phyloP scores from a whole-genome alignment of 2,329 filamentous ascomycete species.

The Penicillium fuscoglaucum region DNA sequence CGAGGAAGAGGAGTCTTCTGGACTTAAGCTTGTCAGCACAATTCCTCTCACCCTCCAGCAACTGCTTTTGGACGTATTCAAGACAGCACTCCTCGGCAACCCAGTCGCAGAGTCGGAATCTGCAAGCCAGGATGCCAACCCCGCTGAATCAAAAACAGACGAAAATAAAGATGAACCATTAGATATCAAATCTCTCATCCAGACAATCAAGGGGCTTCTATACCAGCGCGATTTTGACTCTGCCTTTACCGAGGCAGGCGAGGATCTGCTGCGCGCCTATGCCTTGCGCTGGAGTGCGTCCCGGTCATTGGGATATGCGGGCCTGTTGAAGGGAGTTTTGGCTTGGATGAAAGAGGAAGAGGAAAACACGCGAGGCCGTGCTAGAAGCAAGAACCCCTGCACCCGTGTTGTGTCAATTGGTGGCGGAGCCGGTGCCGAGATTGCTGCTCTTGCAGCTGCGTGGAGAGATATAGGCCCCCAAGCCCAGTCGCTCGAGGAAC shows the following conservation, averaged over 20 bases:
- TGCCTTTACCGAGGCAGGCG: slow-evolving; percentile 67
- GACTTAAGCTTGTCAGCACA: slow-evolving; percentile 29
- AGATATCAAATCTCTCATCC: slow-evolving; percentile 59
- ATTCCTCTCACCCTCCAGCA: slow-evolving; percentile 63
- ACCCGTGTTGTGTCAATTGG: slow-evolving; percentile 58
- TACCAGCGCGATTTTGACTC: slow-evolving; percentile 79
- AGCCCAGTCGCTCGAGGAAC: slow-evolving; percentile 11
- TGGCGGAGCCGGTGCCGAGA: slow-evolving; percentile 66
- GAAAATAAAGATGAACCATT: slow-evolving; percentile 14
- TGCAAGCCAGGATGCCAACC: neutral
- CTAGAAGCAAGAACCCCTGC: neutral
- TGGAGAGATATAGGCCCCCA: slow-evolving; percentile 41
- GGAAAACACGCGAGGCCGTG: neutral
- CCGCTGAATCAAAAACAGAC: slow-evolving; percentile 5
- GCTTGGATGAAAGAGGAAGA: slow-evolving; percentile 17
- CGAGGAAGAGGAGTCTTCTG: slow-evolving; percentile 4
- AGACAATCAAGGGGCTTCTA: slow-evolving; percentile 81
- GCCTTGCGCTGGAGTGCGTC: slow-evolving; percentile 88
- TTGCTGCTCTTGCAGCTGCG: slow-evolving; percentile 62
- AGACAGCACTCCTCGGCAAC: slow-evolving; percentile 57
- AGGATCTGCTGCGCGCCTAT: slow-evolving; percentile 75
- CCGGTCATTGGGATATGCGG: slow-evolving; percentile 77
- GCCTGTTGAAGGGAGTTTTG: slow-evolving; percentile 51
- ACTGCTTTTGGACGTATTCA: slow-evolving; percentile 71
- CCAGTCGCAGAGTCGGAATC: slow-evolving; percentile 16